These are phyloP conservation scores for Geotrichum histeridarum DNA, from an alignment of 1,139 yeast species.

Conservation along the genomic window DNA sequence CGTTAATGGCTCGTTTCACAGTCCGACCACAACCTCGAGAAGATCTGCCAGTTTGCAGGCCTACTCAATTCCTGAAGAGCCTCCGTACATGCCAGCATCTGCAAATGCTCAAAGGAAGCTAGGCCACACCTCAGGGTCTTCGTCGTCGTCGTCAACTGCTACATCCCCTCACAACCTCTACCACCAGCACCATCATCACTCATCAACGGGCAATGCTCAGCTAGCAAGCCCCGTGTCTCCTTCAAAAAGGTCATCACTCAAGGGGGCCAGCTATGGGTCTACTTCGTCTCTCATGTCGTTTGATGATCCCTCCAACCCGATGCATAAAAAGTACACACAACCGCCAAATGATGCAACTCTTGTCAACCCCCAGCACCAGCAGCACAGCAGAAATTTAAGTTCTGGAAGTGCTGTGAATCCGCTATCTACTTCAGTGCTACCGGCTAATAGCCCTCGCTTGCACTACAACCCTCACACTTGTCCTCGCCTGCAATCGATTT, in stretches of 20 bases:
- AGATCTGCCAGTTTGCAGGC: slow-evolving; percentile 6
- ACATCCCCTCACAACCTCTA: background rate
- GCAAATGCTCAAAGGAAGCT: background rate
- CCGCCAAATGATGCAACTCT: background rate
- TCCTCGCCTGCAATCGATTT: slow-evolving; percentile 24
- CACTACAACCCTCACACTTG: slow-evolving; percentile 17
- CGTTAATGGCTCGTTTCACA: background rate
- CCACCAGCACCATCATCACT: background rate
- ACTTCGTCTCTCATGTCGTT: slow-evolving; percentile 19
- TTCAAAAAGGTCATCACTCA: slow-evolving; percentile 9
- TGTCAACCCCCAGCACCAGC: slow-evolving; percentile 11
- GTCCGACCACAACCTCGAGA: background rate
- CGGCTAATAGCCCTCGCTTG: slow-evolving; percentile 4
- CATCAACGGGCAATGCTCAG: background rate
- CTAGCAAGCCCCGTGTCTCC: slow-evolving; percentile 7
- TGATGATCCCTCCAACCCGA: slow-evolving; percentile 15
- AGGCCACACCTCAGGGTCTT: background rate
- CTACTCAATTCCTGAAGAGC: slow-evolving; percentile 9
- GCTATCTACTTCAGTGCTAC: slow-evolving; percentile 6
- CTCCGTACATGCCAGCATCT: background rate
- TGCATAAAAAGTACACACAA: background rate
- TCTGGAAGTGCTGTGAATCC: slow-evolving; percentile 3
- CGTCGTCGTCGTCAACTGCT: background rate
- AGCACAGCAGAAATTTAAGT: slow-evolving; percentile 14
- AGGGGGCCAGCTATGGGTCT: slow-evolving; percentile 18